Base-by-base conservation (phyloP, 1,284 basidiomycete species). In the Trametes sp. region DNA sequence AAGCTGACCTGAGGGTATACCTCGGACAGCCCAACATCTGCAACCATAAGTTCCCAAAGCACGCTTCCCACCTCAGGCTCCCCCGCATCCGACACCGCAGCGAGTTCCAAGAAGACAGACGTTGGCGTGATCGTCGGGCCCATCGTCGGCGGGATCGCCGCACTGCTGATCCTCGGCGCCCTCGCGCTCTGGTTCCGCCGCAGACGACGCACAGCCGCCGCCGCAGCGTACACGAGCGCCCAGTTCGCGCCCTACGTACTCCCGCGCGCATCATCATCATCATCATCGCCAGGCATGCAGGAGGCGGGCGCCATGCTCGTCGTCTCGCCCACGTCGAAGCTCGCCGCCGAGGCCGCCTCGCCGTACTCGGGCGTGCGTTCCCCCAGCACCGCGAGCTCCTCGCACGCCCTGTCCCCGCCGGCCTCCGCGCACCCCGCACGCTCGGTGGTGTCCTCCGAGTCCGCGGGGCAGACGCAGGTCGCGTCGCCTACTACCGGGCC, bases 61-160 rank as follows among this genome's bases (percentile, higher is more conserved):
- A 2, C 38, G 8, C 13, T 19, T 8, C 38, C 38, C 16, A 41
- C 14, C 4, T 19, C 38, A n/a, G 19, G 16, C 14, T 19, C 38
- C 16, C 38, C 38, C 38, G 19, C n/a, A 5, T n/a, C 10, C 38
- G 38, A 41, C 38, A 19, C 14, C 14, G 8, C 38, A 16, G 2
- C 38, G 7, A n/a, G 28, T 16, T n/a, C 24, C 38, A 65, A 54
- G 50, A 45, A 56, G 7, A 45, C 54, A 4, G 54, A 64, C 28
- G 48, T 51, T 6, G 66, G 63, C 24, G 56, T 46, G 16, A 62
- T 65, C 28, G 61, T 57, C 29, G 66, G 63, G 14, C 46, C 52
- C 16, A 57, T 61, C 21, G 31, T 69, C 24, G 62, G 55, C 14
- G 57, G 31, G 13, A 33, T 66, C 31, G 63, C 35, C 44, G 53